Evolutionary conservation across 2,329 filamentous ascomycete genomes (phyloP).

Genomic region (Cladobotryum mycophilum): DNA sequence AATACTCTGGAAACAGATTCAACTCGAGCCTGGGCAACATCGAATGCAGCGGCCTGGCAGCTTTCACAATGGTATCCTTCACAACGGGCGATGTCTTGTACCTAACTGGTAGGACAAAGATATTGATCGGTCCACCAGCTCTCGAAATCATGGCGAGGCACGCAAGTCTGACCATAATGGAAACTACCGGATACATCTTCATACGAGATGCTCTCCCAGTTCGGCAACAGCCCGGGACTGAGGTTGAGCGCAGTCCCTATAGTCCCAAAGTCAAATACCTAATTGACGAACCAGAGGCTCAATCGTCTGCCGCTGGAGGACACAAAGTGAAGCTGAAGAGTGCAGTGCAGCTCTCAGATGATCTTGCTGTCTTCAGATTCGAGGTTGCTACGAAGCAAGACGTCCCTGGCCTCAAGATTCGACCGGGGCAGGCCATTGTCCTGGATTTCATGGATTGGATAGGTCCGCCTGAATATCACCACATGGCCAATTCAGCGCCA

Average conservation of each 20-base stretch:
- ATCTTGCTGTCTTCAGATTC: slow-evolving; percentile 9
- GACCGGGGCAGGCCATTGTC: slow-evolving; percentile 6
- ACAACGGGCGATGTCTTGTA: slow-evolving; percentile 7
- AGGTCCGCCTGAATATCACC: slow-evolving; percentile 8
- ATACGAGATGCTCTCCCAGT: slow-evolving; percentile 7
- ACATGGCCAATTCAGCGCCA: slow-evolving; percentile 9
- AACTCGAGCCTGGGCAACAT: slow-evolving; percentile 8
- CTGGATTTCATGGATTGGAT: slow-evolving; percentile 10
- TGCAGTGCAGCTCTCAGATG: slow-evolving; percentile 5
- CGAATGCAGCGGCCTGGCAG: slow-evolving; percentile 2
- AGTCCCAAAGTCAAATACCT: slow-evolving; percentile 9
- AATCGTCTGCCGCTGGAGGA: neutral
- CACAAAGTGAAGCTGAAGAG: slow-evolving; percentile 2
- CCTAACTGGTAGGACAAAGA: slow-evolving; percentile 4
- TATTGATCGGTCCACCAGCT: slow-evolving; percentile 1
- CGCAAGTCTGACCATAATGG: slow-evolving; percentile 8
- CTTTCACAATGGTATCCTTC: slow-evolving; percentile 6
- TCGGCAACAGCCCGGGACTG: slow-evolving; percentile 5
- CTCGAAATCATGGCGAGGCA: slow-evolving; percentile 6
- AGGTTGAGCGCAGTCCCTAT: slow-evolving; percentile 8
- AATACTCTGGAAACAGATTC: slow-evolving; percentile 10
- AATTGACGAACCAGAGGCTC: slow-evolving; percentile 4
- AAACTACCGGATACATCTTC: slow-evolving; percentile 4
- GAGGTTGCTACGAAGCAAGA: neutral
- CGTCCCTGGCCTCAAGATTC: slow-evolving; percentile 1